phyloP scores from a whole-genome alignment of 305 asterid species.

The Striga hermonthica region DNA sequence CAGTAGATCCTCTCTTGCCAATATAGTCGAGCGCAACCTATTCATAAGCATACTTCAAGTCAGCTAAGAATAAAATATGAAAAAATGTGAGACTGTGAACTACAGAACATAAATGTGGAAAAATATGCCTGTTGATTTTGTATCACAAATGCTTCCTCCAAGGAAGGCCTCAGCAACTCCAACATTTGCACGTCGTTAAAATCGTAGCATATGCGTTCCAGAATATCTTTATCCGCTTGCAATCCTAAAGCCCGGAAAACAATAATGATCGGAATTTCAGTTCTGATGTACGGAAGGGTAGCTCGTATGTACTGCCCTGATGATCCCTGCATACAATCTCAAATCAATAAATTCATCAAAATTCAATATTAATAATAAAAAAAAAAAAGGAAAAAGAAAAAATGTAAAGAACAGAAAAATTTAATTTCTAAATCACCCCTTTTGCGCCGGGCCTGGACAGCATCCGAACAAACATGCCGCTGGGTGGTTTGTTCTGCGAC shows the following conservation, averaged over 20 bases:
- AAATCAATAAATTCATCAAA: background rate
- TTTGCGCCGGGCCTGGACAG: conserved; percentile 84
- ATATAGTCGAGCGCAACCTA: conserved; percentile 81
- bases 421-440: conserved; percentile 52
- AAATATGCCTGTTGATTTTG: conserved; percentile 60
- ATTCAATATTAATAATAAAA: background rate
- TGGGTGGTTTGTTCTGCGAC: conserved; percentile 79
- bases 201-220: conserved; percentile 84
- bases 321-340: conserved; percentile 55
- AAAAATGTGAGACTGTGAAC: background rate
- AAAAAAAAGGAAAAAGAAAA: background rate
- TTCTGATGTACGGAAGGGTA: conserved; percentile 83
- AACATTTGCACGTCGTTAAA: conserved; percentile 76
- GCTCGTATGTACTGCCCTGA: conserved; percentile 89
- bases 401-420: background rate
- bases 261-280: conserved; percentile 80
- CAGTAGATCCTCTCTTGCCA: conserved; percentile 86
- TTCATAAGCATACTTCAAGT: conserved; percentile 15
- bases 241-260: conserved; percentile 81
- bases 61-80: background rate
- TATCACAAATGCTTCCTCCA: conserved; percentile 88
- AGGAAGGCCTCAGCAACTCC: conserved; percentile 79
- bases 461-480: conserved; percentile 91
- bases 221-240: conserved; percentile 79
- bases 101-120: background rate